Evolutionary conservation across 768 basidiomycete species (phyloP).

Genomic region (Mrakia frigida): DNA sequence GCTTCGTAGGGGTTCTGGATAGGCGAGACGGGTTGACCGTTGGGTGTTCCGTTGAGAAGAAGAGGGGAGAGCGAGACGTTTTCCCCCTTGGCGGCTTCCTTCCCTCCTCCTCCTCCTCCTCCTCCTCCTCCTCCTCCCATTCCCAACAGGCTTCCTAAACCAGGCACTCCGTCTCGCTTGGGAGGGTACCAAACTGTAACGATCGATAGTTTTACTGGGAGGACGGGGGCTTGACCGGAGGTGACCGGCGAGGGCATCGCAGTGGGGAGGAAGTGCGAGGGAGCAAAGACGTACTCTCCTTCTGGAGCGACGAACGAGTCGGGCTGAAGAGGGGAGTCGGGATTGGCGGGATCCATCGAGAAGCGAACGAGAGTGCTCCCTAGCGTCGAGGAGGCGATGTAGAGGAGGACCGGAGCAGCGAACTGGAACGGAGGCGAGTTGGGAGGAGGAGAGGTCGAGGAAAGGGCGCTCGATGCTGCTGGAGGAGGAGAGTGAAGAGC

Average conservation of each 20-base stretch:
- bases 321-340: constrained; percentile 13
- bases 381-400: neutral
- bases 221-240: neutral
- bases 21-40: neutral
- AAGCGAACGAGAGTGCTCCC: neutral
- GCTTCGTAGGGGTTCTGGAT: constrained; percentile 4
- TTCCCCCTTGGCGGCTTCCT: neutral
- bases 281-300: constrained; percentile 13
- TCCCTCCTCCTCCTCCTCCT: constrained; percentile 2
- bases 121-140: constrained; percentile 21
- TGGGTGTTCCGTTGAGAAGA: neutral
- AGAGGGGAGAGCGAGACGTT: neutral
- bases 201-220: constrained; percentile 16
- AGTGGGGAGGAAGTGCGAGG: constrained; percentile 16
- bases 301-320: constrained; percentile 28
- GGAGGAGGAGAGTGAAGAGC: neutral
- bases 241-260: constrained; percentile 15
- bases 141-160: constrained; percentile 27
- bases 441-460: neutral
- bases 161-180: constrained; percentile 13
- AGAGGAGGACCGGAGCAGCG: neutral
- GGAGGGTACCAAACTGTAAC: constrained; percentile 20
- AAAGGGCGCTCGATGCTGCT: neutral
- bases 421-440: neutral
- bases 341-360: neutral